Conservation (phyloP, 2,329 filamentous ascomycete species). For the Immersiporthe knoxdaviesiana region DNA sequence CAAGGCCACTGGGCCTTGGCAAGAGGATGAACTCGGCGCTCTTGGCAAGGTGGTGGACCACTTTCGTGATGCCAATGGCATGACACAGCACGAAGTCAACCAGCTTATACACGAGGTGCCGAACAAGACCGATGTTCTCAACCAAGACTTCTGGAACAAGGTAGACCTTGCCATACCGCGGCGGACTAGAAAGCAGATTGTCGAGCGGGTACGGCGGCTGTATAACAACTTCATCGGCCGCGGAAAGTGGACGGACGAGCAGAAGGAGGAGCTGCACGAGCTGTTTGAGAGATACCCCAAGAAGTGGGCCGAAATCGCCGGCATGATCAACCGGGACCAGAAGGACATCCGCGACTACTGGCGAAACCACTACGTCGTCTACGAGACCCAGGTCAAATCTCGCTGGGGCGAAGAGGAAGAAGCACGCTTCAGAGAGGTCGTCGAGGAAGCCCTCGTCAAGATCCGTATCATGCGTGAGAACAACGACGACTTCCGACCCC, state of each 20-base stretch:
- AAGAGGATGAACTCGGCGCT: conserved; percentile 45
- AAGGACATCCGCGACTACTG: conserved; percentile 72
- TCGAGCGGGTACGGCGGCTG: conserved; percentile 60
- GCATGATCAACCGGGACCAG: conserved; percentile 64
- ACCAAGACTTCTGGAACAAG: conserved; percentile 53
- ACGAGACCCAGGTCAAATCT: conserved; percentile 54
- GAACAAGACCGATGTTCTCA: conserved; percentile 31
- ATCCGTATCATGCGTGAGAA: conserved; percentile 47
- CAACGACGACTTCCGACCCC: conserved; percentile 31
- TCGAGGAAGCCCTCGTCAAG: conserved; percentile 55
- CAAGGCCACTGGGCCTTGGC: conserved; percentile 45
- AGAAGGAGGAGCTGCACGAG: conserved; percentile 57
- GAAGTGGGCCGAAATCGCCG: conserved; percentile 66
- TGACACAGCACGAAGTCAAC: conserved; percentile 53
- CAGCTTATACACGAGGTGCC: conserved; percentile 33
- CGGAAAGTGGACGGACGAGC: conserved; percentile 60
- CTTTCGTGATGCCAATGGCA: conserved; percentile 47
- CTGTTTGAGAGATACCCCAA: conserved; percentile 52
- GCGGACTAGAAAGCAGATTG: conserved; percentile 56
- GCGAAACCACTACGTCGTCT: conserved; percentile 67
- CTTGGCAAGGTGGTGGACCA: conserved; percentile 47
- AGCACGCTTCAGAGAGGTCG: conserved; percentile 51
- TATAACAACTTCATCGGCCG: conserved; percentile 69
- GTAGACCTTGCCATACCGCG: conserved; percentile 54
- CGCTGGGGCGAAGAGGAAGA: conserved; percentile 67